Evolutionary conservation across 140 eudicot genomes (phyloP).

Genomic region (Flaveria floridana): DNA sequence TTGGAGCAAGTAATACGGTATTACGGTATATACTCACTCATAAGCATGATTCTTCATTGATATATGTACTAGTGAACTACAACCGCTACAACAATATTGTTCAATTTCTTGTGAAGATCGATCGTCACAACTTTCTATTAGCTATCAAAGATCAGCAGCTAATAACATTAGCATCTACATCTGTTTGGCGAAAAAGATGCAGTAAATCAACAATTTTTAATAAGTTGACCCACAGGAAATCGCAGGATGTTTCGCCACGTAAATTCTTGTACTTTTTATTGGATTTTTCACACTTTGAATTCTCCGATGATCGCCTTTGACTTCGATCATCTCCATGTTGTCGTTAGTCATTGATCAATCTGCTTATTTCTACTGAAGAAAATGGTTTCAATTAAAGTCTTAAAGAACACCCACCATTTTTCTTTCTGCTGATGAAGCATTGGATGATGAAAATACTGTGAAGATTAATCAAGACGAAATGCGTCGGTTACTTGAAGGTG

Average conservation of each 20-base stretch:
- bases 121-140: constrained; percentile 22
- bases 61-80: not conserved
- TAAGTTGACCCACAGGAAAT: constrained; percentile 15
- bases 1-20: not conserved
- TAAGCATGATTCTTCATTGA: constrained; percentile 20
- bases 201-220: not conserved
- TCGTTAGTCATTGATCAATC: constrained; percentile 22
- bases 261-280: constrained; percentile 1
- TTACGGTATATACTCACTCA: constrained; percentile 16
- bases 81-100: constrained; percentile 23
- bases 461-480: constrained; percentile 13
- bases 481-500: constrained; percentile 36
- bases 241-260: constrained; percentile 23
- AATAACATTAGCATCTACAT: not conserved
- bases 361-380: no score
- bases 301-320: constrained; percentile 22
- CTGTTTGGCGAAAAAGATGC: no score
- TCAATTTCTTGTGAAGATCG: constrained; percentile 23
- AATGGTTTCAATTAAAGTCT: no score
- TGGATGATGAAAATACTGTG: not conserved
- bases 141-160: constrained; percentile 17
- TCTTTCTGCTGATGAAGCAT: constrained; percentile 7
- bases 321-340: constrained; percentile 35
- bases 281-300: constrained; percentile 20
- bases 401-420: not conserved